Conservation (phyloP, 2,329 filamentous ascomycete genomes). For the Penicillium sp. region DNA sequence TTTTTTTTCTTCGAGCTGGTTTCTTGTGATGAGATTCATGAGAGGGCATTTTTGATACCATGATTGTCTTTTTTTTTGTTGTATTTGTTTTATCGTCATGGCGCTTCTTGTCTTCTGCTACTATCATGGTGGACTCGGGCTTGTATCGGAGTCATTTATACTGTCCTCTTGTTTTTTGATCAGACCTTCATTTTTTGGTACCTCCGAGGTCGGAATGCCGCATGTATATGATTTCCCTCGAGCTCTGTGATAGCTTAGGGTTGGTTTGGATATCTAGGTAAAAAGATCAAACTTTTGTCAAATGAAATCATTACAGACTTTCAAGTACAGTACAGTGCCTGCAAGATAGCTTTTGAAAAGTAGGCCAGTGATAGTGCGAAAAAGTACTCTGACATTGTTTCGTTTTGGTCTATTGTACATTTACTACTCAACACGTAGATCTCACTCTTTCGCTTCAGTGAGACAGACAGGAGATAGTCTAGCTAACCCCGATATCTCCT, state of each 20-base stretch:
- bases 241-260: neutral
- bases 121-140: neutral
- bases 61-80: conserved; percentile 11
- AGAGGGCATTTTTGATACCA: conserved; percentile 23
- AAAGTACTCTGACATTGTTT: neutral
- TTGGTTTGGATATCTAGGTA: neutral
- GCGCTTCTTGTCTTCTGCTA: neutral
- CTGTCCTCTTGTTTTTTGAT: too few relatives aligned
- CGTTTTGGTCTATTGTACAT: neutral
- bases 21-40: conserved; percentile 9
- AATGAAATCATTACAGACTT: neutral
- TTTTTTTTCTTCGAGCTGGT: neutral
- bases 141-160: neutral
- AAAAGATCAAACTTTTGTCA: neutral
- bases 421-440: neutral
- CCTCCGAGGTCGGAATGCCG: neutral
- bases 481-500: neutral
- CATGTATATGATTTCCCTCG: conserved; percentile 1
- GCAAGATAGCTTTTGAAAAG: neutral
- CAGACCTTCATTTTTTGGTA: too few relatives aligned
- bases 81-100: conserved; percentile 9
- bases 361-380: neutral
- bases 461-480: neutral
- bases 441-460: neutral
- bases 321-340: neutral